Percentiles rank a stretch among this genome's conserved stretches.
Evolutionary conservation across 2,329 filamentous ascomycete species (phyloP).

Genomic region (Paraphaeosphaeria sporulosa): DNA sequence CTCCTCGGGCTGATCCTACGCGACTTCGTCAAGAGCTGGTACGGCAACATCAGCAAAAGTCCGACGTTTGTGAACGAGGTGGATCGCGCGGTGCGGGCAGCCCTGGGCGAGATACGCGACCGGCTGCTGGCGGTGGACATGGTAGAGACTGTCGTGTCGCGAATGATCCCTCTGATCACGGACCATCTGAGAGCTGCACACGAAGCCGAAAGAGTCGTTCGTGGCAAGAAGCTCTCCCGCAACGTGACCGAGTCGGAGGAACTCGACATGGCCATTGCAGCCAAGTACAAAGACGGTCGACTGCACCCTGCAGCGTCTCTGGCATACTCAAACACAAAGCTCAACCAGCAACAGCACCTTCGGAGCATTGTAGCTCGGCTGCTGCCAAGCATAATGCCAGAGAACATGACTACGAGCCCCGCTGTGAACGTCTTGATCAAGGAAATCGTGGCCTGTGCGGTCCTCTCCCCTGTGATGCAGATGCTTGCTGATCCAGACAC

Average conservation of each 20-base stretch:
- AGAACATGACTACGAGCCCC: conserved; percentile 77
- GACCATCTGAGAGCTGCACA: conserved; percentile 89
- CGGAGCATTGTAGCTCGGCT: conserved; percentile 76
- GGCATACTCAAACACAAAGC: conserved; percentile 82
- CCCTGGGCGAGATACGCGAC: conserved; percentile 74
- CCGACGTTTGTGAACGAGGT: conserved; percentile 85
- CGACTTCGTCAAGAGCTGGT: conserved; percentile 91
- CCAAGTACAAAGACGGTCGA: conserved; percentile 87
- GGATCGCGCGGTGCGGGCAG: conserved; percentile 78
- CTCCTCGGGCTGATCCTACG: conserved; percentile 78
- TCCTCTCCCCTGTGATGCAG: conserved; percentile 81
- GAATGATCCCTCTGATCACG: conserved; percentile 86
- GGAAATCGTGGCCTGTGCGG: conserved; percentile 92
- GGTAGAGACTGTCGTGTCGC: conserved; percentile 81
- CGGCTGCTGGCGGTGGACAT: conserved; percentile 79
- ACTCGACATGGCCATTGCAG: conserved; percentile 93
- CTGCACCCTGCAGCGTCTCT: conserved; percentile 86
- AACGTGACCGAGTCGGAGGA: conserved; percentile 96
- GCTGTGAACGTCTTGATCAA: conserved; percentile 81
- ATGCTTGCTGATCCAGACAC: conserved; percentile 90
- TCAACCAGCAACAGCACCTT: conserved; percentile 87
- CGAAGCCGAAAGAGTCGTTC: conserved; percentile 84
- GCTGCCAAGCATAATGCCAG: conserved; percentile 77
- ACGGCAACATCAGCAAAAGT: conserved; percentile 81
- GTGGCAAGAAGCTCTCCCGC: conserved; percentile 85